Evolutionary conservation across 164 flowering plant species (phyloP).

Genomic region (Stephania cephalantha): DNA sequence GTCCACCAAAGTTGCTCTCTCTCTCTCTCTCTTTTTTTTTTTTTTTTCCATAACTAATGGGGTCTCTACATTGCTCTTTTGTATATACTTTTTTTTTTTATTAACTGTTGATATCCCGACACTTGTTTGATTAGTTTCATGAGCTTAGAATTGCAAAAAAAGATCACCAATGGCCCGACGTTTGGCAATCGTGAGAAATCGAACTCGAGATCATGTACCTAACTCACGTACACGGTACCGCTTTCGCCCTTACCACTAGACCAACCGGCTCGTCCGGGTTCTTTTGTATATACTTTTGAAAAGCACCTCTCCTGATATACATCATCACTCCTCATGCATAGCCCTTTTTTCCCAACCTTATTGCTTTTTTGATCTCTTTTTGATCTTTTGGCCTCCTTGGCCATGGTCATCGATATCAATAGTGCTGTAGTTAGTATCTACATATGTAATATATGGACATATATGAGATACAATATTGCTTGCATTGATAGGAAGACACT

Average conservation of each 20-base stretch:
- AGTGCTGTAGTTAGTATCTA: too few relatives aligned
- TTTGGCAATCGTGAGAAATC: too few relatives aligned
- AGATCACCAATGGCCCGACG: too few relatives aligned
- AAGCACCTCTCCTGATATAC: background rate
- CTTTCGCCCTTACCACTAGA: too few relatives aligned
- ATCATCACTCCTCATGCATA: background rate
- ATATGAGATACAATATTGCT: background rate
- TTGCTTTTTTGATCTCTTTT: background rate
- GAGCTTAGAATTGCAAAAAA: too few relatives aligned
- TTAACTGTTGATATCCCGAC: too few relatives aligned
- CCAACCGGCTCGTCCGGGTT: too few relatives aligned
- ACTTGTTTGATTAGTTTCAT: too few relatives aligned
- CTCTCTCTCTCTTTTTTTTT: background rate
- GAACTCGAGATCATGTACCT: too few relatives aligned
- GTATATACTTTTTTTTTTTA: background rate
- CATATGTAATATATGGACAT: background rate
- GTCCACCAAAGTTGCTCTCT: background rate
- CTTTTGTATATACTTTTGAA: background rate
- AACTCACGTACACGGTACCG: too few relatives aligned
- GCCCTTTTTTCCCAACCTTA: background rate
- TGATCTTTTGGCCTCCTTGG: background rate
- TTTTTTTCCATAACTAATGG: background rate
- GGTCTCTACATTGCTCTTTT: background rate
- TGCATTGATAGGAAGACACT: constrained; percentile 11
- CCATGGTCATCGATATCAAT: constrained; percentile 4